Base-by-base conservation (phyloP, 106 monocot species). In the Vanilla planifolia region DNA sequence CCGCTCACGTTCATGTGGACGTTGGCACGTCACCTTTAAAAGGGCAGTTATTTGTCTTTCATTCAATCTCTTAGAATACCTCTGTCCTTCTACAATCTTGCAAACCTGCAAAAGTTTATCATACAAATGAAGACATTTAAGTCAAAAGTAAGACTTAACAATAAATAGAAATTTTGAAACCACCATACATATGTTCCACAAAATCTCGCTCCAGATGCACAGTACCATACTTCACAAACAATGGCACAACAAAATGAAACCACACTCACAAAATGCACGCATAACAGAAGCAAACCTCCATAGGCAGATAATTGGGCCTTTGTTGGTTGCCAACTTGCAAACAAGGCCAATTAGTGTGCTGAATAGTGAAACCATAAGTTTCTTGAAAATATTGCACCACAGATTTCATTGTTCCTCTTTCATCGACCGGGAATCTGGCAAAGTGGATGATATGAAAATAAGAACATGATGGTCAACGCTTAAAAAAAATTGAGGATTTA, bases 311-410 rank as follows among this genome's bases (percentile, higher is more conserved):
- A 46, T 75, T 90, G 26, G 70, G 72, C 35, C 73, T 78, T 58
- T 71, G 74, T 30, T 80, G 74, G 56, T 82, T 90, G 26, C 81
- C 84, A 15, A 82, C 85, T 65, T 81, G 74, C 13, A 85, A 66
- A 36, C 89, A 90, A 40, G 89, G 89, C 59, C 73, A 74, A 64
- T 81, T 67, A 0, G 61, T 51, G 41, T 79, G 50, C 58, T 70
- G 77, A 25, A 90, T 85, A 4, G 65, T 58, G 34, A 78, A 75
- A 28, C 67, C 70, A 65, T 90, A 85, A 35, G 71, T 76, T 55
- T 90, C 85, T 37, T 73, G 75, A 50, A 90, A 90, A 56, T 85
- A 85, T 24, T 90, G 64, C 42, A 85, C 71, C 13, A 90, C 85
- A 20, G 69, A 71, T 39, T 76, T 82, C 73, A 73, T 77, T 8